Conservation (phyloP, 1,284 basidiomycete genomes). For the Vanrija sp. region DNA sequence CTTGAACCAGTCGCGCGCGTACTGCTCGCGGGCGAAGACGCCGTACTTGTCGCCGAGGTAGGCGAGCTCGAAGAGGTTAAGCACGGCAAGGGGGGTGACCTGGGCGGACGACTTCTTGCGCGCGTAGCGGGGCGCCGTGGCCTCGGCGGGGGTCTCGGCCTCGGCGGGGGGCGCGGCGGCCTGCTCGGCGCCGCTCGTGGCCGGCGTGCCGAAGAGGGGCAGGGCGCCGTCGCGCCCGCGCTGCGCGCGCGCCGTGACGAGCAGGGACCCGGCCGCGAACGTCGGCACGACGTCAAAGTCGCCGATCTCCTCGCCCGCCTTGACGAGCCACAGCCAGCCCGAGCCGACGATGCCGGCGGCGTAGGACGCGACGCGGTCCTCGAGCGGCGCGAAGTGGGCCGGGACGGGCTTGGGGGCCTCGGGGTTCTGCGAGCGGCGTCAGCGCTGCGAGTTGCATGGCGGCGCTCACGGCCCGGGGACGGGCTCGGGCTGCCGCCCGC, state of each 20-base stretch:
- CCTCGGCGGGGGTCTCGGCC: background rate
- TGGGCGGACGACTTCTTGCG: background rate
- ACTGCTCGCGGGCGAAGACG: slow-evolving; percentile 89
- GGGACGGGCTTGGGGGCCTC: slow-evolving; percentile 25
- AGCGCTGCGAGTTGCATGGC: too few relatives aligned
- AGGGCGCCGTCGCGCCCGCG: slow-evolving; percentile 32
- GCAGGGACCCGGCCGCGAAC: slow-evolving; percentile 82
- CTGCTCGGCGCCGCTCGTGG: background rate
- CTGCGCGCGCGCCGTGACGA: slow-evolving; percentile 57
- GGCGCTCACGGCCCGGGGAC: background rate
- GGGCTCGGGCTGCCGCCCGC: background rate
- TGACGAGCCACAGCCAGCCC: slow-evolving; percentile 61
- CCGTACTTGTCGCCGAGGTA: slow-evolving; percentile 87
- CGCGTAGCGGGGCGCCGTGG: slow-evolving; percentile 1
- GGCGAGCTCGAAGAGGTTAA: slow-evolving; percentile 84
- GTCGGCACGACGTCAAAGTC: slow-evolving; percentile 54
- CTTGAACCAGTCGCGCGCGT: slow-evolving; percentile 83
- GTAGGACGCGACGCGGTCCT: slow-evolving; percentile 41
- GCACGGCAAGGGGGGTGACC: slow-evolving; percentile 57
- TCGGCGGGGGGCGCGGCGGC: background rate
- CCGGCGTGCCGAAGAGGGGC: slow-evolving; percentile 30
- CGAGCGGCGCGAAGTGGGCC: slow-evolving; percentile 25
- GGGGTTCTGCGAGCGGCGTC: slow-evolving; percentile 20
- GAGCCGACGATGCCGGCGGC: slow-evolving; percentile 54
- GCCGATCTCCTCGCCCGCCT: slow-evolving; percentile 24